Conservation (phyloP, 768 basidiomycete genomes). For the Glaciozyma antarctica region DNA sequence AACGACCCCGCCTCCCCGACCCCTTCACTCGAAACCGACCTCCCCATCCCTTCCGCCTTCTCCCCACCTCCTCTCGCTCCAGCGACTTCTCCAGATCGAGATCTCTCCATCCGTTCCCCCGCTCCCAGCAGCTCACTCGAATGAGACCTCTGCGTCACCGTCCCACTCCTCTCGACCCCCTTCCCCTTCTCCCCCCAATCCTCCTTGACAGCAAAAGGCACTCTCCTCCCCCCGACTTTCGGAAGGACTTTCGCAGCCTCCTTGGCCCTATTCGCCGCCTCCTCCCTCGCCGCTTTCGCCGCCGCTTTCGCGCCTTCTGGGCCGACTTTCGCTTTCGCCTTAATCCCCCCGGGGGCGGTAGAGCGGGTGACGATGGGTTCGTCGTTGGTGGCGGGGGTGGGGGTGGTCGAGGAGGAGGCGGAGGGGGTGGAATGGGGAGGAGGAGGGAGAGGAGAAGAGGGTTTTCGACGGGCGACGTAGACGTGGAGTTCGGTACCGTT, state of each 20-base stretch:
- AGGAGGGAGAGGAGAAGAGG: constrained; percentile 6
- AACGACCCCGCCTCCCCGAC: too few relatives aligned
- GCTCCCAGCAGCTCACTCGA: too few relatives aligned
- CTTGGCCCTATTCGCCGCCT: constrained; percentile 10
- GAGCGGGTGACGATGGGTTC: too few relatives aligned
- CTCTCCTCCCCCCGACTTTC: background rate
- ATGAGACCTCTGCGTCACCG: background rate
- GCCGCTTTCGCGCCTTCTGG: constrained; percentile 26
- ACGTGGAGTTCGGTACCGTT: constrained; percentile 20
- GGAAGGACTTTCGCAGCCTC: constrained; percentile 19
- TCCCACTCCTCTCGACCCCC: background rate
- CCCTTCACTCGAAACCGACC: too few relatives aligned
- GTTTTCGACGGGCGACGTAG: constrained; percentile 4
- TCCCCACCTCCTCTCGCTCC: background rate
- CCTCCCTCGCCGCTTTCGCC: constrained; percentile 26
- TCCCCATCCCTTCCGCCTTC: background rate
- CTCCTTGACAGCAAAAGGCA: constrained; percentile 16
- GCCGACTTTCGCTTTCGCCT: too few relatives aligned
- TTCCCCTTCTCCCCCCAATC: too few relatives aligned
- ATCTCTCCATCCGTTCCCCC: too few relatives aligned
- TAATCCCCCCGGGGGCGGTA: too few relatives aligned
- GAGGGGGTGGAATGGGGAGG: too few relatives aligned
- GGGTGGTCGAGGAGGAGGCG: background rate
- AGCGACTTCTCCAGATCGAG: too few relatives aligned
- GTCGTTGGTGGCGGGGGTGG: background rate